Evolutionary conservation across 306 rosid species (phyloP), one percentile per base, ranked within the genome.

Genomic region (Abrus precatorius): DNA sequence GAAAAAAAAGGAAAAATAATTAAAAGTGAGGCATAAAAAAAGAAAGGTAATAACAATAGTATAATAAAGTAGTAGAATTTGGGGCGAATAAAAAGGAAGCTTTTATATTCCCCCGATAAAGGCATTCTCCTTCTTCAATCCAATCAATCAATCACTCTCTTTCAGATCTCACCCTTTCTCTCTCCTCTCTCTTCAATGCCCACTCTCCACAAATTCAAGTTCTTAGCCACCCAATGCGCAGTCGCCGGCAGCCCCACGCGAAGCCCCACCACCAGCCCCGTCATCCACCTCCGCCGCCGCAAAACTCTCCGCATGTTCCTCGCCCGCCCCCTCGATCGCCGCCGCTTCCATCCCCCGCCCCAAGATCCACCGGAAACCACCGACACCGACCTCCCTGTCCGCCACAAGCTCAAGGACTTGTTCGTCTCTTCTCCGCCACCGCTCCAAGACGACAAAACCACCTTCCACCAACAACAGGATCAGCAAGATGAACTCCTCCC

Each of bases 271-370:
- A 84, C 94, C 54, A 92, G 98, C 66, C 98, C 98, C 1, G 94
- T 92, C 40, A 84, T 94, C 82, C 97, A 89, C 48, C 91, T 94
- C 80, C 98, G 98, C 86, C 95, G 97, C 49, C 95, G 93, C 1
- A 94, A 86, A 29, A 94, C 98, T 44, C 89, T 94, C 13, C 83
- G 97, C 43, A 94, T 94, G 97, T 89, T 94, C 84, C 98, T 94
- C 80, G 65, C 72, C 64, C 92, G 92, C 11, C 74, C 79, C 8
- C 47, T 86, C 48, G 90, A 92, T 70, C 93, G 88, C 44, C 92
- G 88, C 69, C 88, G 91, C 1, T 74, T 86, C 44, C 80, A 63
- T 53, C 89, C 32, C 20, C 86, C 69, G 49, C 66, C 76, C 11
- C 49, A 75, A 60, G 85, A 82, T 75, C 84, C 85, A 0, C 82